Evolutionary conservation across 164 flowering plant species (phyloP).

Genomic region (Paratinospora sagittata): DNA sequence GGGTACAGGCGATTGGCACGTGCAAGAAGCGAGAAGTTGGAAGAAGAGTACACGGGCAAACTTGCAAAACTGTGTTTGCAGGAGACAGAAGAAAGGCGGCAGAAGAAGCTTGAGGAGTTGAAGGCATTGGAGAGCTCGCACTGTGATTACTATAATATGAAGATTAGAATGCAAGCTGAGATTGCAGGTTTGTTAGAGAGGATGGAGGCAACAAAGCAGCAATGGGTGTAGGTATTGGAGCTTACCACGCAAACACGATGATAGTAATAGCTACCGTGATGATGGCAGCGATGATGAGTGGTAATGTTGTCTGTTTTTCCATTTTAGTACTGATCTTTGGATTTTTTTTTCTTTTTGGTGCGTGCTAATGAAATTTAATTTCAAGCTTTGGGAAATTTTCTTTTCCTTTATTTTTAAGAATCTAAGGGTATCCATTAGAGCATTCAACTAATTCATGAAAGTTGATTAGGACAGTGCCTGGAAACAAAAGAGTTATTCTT

Average conservation of each 20-base stretch:
- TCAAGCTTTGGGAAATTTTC: not conserved
- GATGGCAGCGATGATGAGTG: not conserved
- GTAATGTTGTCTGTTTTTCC: not conserved
- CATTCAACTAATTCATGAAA: too few relatives aligned
- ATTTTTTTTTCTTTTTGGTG: not conserved
- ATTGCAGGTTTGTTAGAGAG: conserved; percentile 74
- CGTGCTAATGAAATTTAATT: not conserved
- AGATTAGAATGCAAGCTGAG: conserved; percentile 84
- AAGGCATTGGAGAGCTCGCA: conserved; percentile 68
- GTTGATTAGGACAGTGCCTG: too few relatives aligned
- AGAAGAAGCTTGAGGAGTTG: conserved; percentile 79
- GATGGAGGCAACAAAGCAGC: conserved; percentile 89
- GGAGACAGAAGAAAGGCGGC: conserved; percentile 75
- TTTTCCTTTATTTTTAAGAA: not conserved
- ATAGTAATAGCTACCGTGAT: not conserved
- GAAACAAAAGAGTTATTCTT: too few relatives aligned
- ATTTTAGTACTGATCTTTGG: not conserved
- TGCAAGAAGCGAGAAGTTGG: conserved; percentile 53
- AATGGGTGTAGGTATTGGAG: conserved; percentile 40
- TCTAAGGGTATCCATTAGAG: too few relatives aligned
- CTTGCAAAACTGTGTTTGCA: conserved; percentile 63
- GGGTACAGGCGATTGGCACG: conserved; percentile 42
- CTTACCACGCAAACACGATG: not conserved
- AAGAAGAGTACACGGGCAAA: conserved; percentile 71
- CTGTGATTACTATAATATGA: conserved; percentile 83